phyloP scores from a whole-genome alignment of 2,329 filamentous ascomycete genomes.

The Cordyceps cateniannulata region DNA sequence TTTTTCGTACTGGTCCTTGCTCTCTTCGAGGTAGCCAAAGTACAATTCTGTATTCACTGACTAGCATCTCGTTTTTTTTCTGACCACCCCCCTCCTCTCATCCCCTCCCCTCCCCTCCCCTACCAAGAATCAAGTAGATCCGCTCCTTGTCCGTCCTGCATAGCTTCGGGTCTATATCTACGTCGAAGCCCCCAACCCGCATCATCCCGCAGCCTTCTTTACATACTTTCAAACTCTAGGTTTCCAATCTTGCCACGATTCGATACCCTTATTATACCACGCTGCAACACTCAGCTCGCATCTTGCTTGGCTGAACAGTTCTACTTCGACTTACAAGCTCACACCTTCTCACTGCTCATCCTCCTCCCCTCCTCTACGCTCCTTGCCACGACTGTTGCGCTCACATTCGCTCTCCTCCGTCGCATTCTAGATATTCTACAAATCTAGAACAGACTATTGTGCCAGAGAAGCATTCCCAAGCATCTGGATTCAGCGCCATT shows the following conservation, averaged over 20 bases:
- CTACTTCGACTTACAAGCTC: slow-evolving; percentile 1
- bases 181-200: slow-evolving; percentile 11
- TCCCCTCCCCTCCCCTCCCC: background rate
- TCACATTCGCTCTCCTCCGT: background rate
- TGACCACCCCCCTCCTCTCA: background rate
- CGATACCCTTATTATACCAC: background rate
- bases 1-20: background rate
- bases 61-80: slow-evolving; percentile 8
- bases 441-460: background rate
- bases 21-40: background rate
- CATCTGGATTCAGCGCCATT: background rate
- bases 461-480: background rate
- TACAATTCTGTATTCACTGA: slow-evolving; percentile 9
- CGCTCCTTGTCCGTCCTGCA: slow-evolving; percentile 10
- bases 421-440: background rate
- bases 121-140: slow-evolving; percentile 1
- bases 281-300: background rate
- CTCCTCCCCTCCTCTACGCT: background rate
- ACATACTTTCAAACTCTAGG: background rate
- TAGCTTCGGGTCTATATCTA: slow-evolving; percentile 13
- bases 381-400: background rate
- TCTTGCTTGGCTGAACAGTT: background rate
- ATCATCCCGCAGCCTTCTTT: slow-evolving; percentile 11
- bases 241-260: background rate
- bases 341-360: background rate